phyloP scores from a whole-genome alignment of 2,329 filamentous ascomycete genomes.

The Alternaria consortialis region DNA sequence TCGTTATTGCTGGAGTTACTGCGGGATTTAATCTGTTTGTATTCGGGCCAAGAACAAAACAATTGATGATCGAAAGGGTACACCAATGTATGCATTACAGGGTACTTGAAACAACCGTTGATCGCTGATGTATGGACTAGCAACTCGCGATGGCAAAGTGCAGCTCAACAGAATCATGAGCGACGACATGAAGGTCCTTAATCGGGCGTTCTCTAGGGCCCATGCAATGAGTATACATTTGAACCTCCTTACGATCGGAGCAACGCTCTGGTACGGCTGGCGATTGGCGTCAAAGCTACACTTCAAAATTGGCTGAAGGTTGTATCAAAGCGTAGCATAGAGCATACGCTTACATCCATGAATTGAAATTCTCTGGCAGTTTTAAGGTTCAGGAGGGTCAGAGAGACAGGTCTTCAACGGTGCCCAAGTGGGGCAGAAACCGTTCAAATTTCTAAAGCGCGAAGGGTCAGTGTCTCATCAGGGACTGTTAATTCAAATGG shows the following conservation, averaged over 20 bases:
- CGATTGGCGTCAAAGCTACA: slow-evolving; percentile 2
- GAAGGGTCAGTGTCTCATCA: neutral
- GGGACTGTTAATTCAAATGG: neutral
- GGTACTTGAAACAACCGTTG: neutral
- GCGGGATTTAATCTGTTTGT: slow-evolving; percentile 49
- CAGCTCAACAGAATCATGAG: slow-evolving; percentile 1
- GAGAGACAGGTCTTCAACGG: no score
- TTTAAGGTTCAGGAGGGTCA: neutral
- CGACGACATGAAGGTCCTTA: slow-evolving; percentile 35
- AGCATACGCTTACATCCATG: no score
- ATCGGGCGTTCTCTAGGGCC: slow-evolving; percentile 47
- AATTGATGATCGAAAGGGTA: slow-evolving; percentile 47
- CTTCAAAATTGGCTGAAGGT: neutral
- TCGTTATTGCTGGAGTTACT: slow-evolving; percentile 43
- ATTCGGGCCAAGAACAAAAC: slow-evolving; percentile 49
- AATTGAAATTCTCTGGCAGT: neutral
- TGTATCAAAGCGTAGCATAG: no score
- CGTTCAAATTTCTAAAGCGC: no score
- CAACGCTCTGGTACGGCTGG: slow-evolving; percentile 38
- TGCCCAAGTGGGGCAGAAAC: no score
- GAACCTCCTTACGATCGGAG: slow-evolving; percentile 51
- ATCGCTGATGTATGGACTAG: slow-evolving; percentile 12
- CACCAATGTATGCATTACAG: slow-evolving; percentile 34
- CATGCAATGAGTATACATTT: slow-evolving; percentile 57
- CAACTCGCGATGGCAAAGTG: slow-evolving; percentile 25